These are phyloP conservation scores for Physcomitrium patens DNA, from an alignment of 225 moss, liverwort and hornwort species.

Conservation along the genomic window DNA sequence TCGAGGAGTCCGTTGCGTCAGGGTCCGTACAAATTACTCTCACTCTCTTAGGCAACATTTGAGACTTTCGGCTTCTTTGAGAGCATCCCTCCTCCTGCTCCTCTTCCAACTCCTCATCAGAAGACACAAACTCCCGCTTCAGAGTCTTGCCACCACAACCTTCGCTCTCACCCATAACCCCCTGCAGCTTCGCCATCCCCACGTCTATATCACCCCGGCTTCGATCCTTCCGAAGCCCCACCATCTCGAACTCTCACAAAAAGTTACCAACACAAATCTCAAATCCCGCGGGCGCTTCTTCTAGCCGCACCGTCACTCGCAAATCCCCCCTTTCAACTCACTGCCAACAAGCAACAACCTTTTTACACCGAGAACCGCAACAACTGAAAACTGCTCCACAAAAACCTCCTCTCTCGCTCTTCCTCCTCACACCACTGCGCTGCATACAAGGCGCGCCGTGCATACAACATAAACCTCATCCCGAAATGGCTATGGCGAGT, in stretches of 20 bases:
- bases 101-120: no score
- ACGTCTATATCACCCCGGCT: background rate
- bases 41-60: conserved; percentile 35
- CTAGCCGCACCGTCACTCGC: background rate
- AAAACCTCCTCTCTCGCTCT: conserved; percentile 35
- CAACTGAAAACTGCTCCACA: conserved; percentile 44
- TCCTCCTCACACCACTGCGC: conserved; percentile 31
- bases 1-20: conserved; percentile 42
- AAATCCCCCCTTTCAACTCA: no score
- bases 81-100: conserved; percentile 3
- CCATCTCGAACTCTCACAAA: conserved; percentile 7
- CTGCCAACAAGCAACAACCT: no score
- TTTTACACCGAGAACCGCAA: conserved; percentile 41
- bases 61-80: background rate
- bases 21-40: conserved; percentile 45
- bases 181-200: background rate
- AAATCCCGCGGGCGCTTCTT: no score
- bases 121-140: conserved; percentile 39
- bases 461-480: conserved; percentile 35
- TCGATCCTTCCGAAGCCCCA: conserved; percentile 43
- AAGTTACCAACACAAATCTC: background rate
- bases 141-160: conserved; percentile 8
- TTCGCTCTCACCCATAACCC: background rate
- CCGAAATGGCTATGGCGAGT: conserved; percentile 16
- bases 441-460: conserved; percentile 45